Percentiles rank a stretch among this genome's conserved stretches.
These are phyloP conservation scores for Hyaloscypha bicolor DNA, from an alignment of 495 filamentous ascomycete genomes.

Conservation along the genomic window DNA sequence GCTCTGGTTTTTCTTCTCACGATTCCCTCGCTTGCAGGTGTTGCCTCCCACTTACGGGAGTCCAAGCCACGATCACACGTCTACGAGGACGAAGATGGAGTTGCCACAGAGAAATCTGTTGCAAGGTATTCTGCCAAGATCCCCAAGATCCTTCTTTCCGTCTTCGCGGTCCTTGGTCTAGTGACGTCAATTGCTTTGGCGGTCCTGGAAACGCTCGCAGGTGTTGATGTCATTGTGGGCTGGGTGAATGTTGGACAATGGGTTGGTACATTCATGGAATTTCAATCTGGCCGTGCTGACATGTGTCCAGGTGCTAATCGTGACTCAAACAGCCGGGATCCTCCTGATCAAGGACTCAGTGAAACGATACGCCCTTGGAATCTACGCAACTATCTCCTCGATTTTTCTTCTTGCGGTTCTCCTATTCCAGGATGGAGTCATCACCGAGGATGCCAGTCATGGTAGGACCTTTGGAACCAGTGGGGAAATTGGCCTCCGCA, in stretches of 20 bases:
- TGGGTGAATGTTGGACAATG: conserved; percentile 32
- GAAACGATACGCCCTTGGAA: conserved; percentile 48
- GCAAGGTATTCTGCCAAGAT: conserved; percentile 52
- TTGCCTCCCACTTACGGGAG: conserved; percentile 26
- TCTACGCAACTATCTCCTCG: conserved; percentile 47
- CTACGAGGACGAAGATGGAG: conserved; percentile 68
- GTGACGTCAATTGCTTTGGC: conserved; percentile 22
- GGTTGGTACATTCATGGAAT: conserved; percentile 25
- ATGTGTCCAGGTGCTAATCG: conserved; percentile 35
- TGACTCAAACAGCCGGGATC: conserved; percentile 49
- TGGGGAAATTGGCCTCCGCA: conserved; percentile 33
- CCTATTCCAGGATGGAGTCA: conserved; percentile 41
- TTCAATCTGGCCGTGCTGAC: conserved; percentile 12
- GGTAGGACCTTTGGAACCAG: conserved; percentile 1
- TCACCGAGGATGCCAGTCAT: conserved; percentile 24
- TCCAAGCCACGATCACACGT: conserved; percentile 20
- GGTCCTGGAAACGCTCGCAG: conserved; percentile 19
- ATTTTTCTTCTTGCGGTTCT: conserved; percentile 41
- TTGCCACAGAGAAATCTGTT: conserved; percentile 57
- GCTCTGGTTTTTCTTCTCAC: conserved; percentile 19
- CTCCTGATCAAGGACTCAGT: conserved; percentile 46
- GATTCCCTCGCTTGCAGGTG: conserved; percentile 14
- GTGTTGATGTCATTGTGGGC: conserved; percentile 24
- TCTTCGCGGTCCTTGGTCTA: conserved; percentile 47
- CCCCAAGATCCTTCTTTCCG: conserved; percentile 48